A percentile compares a stretch with the other conserved stretches of the same genome.
Conservation (phyloP, 1,284 basidiomycete species). For the Boletus smithii region DNA sequence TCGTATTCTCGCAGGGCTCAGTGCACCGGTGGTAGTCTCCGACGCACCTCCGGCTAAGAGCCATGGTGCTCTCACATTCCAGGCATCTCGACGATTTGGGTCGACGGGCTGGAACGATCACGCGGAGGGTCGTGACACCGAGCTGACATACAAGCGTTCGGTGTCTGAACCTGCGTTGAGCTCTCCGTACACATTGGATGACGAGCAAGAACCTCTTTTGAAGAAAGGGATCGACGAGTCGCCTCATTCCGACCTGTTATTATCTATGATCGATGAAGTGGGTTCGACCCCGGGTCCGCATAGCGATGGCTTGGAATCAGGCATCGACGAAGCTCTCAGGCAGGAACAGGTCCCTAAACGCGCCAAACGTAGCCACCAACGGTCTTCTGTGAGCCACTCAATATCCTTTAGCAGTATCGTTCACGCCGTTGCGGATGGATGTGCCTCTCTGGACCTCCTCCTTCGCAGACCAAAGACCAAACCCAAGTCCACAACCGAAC, state of each 20-base stretch:
- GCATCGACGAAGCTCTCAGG: not conserved
- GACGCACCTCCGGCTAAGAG: not conserved
- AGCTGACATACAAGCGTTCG: slow-evolving; percentile 3
- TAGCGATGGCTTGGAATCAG: not conserved
- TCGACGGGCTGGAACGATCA: not conserved
- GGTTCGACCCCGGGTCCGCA: not conserved
- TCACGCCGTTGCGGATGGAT: slow-evolving; percentile 16
- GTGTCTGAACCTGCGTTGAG: slow-evolving; percentile 15
- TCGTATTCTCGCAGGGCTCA: slow-evolving; percentile 1
- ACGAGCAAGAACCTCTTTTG: slow-evolving; percentile 8
- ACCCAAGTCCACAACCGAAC: not conserved
- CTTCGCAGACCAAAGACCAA: slow-evolving; percentile 19
- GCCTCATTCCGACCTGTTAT: slow-evolving; percentile 10
- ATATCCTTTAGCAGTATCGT: slow-evolving; percentile 18
- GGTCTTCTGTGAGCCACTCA: slow-evolving; percentile 17
- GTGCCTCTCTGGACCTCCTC: slow-evolving; percentile 18
- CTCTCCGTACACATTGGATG: not conserved
- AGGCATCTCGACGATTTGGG: not conserved
- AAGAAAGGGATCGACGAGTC: slow-evolving; percentile 10
- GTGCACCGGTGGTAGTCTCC: not conserved
- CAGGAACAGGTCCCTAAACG: not conserved
- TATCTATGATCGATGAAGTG: slow-evolving; percentile 15
- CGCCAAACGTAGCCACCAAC: slow-evolving; percentile 8
- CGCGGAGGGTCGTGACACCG: not conserved
- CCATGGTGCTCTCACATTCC: not conserved